Evolutionary conservation across 441 rosid genomes (phyloP).

Genomic region (Isatis lusitanica): DNA sequence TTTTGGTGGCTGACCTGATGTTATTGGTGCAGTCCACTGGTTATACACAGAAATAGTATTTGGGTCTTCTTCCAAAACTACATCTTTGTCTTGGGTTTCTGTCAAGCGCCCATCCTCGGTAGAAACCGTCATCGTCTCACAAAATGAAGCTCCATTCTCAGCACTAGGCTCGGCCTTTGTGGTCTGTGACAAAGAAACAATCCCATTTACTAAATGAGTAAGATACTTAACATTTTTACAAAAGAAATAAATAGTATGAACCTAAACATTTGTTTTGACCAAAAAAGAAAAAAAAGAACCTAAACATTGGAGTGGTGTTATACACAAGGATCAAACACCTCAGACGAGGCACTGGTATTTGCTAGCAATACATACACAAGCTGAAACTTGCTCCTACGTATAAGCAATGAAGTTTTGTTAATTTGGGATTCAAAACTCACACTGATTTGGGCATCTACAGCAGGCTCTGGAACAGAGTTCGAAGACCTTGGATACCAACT

Average conservation of each 20-base stretch:
- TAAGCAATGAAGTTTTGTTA: neutral
- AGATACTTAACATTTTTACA: neutral
- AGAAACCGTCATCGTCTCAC: constrained; percentile 60
- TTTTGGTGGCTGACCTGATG: constrained; percentile 72
- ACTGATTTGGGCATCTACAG: constrained; percentile 55
- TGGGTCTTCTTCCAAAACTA: constrained; percentile 69
- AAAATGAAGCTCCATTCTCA: constrained; percentile 56
- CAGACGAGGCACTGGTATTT: neutral
- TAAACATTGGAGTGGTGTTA: neutral
- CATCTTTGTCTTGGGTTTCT: constrained; percentile 81
- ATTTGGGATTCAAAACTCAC: constrained; percentile 45
- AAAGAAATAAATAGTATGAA: neutral
- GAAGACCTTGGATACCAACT: constrained; percentile 80
- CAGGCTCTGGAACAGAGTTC: constrained; percentile 54
- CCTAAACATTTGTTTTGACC: neutral
- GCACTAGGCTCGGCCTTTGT: constrained; percentile 48
- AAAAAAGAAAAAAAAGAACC: no score
- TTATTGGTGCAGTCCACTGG: constrained; percentile 70
- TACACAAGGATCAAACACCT: neutral
- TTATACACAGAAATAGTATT: constrained; percentile 65
- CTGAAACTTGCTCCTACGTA: neutral
- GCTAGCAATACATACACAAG: neutral
- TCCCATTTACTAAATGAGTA: neutral
- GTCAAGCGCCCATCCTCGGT: constrained; percentile 53
- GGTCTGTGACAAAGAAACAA: constrained; percentile 42